phyloP scores from a whole-genome alignment of 164 flowering plant species.

The Vitis cinerea region DNA sequence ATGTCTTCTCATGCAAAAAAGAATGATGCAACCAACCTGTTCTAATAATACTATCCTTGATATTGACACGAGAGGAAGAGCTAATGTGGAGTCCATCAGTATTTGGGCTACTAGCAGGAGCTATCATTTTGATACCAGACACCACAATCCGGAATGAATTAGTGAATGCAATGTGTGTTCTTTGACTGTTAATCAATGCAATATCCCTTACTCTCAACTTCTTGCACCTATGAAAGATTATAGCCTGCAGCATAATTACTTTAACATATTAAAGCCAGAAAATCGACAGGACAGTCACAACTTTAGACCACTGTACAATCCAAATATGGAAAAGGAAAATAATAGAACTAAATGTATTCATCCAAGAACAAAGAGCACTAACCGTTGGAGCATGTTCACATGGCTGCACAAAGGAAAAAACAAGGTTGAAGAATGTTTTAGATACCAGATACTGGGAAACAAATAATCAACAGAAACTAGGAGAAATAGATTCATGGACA shows the following conservation, averaged over 20 bases:
- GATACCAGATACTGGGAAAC: conserved; percentile 1
- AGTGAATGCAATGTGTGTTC: conserved; percentile 86
- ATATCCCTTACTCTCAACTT: conserved; percentile 53
- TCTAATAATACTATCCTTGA: conserved; percentile 48
- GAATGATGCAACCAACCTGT: conserved; percentile 59
- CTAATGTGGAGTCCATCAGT: conserved; percentile 96
- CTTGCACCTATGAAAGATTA: conserved; percentile 82
- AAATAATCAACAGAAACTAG: too few relatives aligned
- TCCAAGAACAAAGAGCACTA: conserved; percentile 25
- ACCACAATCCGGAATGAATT: conserved; percentile 49
- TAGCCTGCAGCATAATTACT: conserved; percentile 53
- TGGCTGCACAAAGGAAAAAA: conserved; percentile 51
- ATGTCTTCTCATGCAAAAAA: not conserved
- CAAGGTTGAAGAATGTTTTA: conserved; percentile 10
- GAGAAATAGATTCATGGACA: not conserved
- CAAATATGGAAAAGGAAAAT: not conserved
- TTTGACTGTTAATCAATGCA: conserved; percentile 63
- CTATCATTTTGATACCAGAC: conserved; percentile 50
- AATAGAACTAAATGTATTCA: conserved; percentile 7
- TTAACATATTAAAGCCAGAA: not conserved
- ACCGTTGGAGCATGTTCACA: conserved; percentile 92
- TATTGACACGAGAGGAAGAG: conserved; percentile 49
- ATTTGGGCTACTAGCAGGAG: conserved; percentile 82
- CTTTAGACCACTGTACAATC: not conserved
- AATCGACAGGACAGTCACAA: not conserved